These are phyloP conservation scores for Spizellomyces sp. DNA, from an alignment of 192 early-diverging fungal genomes.

Conservation along the genomic window DNA sequence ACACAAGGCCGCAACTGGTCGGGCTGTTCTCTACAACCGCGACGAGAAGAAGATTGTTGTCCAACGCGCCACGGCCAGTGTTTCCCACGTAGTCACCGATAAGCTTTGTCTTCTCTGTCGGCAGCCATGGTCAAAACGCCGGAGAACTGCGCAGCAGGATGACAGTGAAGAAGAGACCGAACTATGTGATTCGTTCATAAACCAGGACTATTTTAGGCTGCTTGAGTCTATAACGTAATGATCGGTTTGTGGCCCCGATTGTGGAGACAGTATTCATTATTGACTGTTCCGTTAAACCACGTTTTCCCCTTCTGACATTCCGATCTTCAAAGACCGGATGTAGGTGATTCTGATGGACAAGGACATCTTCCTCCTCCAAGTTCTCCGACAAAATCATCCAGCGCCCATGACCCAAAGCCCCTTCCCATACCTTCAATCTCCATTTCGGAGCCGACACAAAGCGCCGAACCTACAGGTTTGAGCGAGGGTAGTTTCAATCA, in stretches of 20 bases:
- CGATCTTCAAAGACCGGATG: background rate
- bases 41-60: conserved; percentile 18
- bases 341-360: background rate
- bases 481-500: conserved; percentile 71
- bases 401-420: no score
- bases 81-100: background rate
- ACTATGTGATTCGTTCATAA: background rate
- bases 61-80: conserved; percentile 1
- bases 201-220: conserved; percentile 20
- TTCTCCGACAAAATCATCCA: background rate
- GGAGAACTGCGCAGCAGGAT: background rate
- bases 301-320: background rate
- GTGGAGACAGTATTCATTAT: background rate
- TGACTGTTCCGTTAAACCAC: background rate
- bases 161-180: background rate
- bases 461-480: conserved; percentile 2
- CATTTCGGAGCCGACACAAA: no score
- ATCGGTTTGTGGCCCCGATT: background rate
- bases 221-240: conserved; percentile 9
- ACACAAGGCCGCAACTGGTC: background rate
- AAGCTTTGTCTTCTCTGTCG: conserved; percentile 7
- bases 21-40: conserved; percentile 25
- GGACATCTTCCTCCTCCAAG: background rate
- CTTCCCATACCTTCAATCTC: no score
- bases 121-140: background rate